Base-by-base conservation (phyloP, 1,284 basidiomycete genomes). In the Cryptococcus sp. region DNA sequence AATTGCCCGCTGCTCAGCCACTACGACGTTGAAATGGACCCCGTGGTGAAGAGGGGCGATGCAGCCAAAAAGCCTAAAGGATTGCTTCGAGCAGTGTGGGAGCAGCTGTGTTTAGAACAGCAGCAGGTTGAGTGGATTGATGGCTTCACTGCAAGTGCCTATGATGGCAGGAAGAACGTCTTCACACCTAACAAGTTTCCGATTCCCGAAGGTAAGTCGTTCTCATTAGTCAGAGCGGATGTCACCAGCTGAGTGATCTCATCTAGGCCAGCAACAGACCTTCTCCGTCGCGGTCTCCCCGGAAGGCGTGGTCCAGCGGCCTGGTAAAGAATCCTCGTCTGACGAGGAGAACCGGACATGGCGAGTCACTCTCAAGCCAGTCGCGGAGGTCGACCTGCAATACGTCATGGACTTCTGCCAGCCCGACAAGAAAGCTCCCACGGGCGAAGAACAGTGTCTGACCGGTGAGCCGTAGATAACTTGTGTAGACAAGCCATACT, bases 1-100 rank as follows among this genome's bases (percentile, higher is more conserved):
- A 16, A 7, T 16, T 39, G 49, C 35, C 49, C 31, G 22, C 38
- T 67, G 10, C 10, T 1, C 51, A 75, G 71, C 65, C 76, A 78
- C 58, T 78, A 77, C 54, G 74, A 78, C 53, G 68, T 78, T 8
- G 71, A 72, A 46, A 76, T 78, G 54, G 62, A 74, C 46, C 76
- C 76, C 6, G 44, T 52, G 11, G 68, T 75, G 46, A 68, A 70
- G 38, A 66, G 66, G 51, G 64, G 64, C 22, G 60, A 65, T 47
- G 72, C 67, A 52, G 61, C 65, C 49, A 70, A 66, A 60, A 65
- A 65, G 27, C 67, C 71, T 7, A 63, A 63, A 35, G 56, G 54
- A 8, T 56, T 71, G 1, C 64, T 72, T 5, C 64, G 69, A 42
- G 66, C 69, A 0, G 66, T 71, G 3, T 72, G 67, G 67, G 71